A percentile compares a stretch with the other conserved stretches of the same genome.
Evolutionary conservation across 2,329 filamentous ascomycete species (phyloP).

Genomic region (Botrytis galanthina): DNA sequence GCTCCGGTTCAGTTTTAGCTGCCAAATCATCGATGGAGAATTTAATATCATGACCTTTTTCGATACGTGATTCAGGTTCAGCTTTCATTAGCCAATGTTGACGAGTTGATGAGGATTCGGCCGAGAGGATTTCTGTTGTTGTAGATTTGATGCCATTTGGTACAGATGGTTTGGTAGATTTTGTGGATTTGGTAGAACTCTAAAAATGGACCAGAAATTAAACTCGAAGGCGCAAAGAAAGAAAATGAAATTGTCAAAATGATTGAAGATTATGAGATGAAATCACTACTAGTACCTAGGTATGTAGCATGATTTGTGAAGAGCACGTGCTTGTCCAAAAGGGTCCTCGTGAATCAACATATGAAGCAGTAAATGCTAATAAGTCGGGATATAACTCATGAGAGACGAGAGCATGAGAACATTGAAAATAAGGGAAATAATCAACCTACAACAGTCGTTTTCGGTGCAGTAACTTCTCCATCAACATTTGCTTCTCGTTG

Average conservation of each 20-base stretch:
- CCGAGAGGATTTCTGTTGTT: slow-evolving; percentile 6
- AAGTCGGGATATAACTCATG: background rate
- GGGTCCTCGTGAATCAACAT: background rate
- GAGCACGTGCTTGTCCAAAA: background rate
- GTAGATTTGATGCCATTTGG: slow-evolving; percentile 19
- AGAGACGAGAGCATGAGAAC: background rate
- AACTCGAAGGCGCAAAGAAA: background rate
- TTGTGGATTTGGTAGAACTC: slow-evolving; percentile 18
- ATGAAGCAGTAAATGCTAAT: background rate
- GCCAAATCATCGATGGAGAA: slow-evolving; percentile 93
- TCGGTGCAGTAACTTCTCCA: background rate
- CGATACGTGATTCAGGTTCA: slow-evolving; percentile 81
- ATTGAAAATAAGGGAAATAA: background rate
- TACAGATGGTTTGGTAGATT: slow-evolving; percentile 6
- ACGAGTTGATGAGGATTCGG: slow-evolving; percentile 28
- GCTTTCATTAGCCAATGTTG: slow-evolving; percentile 83
- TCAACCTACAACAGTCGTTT: slow-evolving; percentile 3
- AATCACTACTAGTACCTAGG: background rate
- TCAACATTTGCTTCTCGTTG: slow-evolving; percentile 14
- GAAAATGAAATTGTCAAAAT: background rate
- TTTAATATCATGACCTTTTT: slow-evolving; percentile 83
- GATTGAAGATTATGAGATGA: background rate
- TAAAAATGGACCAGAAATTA: slow-evolving; percentile 10
- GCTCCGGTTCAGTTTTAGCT: slow-evolving; percentile 70
- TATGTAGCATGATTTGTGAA: background rate